phyloP scores from a whole-genome alignment of 768 basidiomycete genomes.

The Lanmaoa rubissima region DNA sequence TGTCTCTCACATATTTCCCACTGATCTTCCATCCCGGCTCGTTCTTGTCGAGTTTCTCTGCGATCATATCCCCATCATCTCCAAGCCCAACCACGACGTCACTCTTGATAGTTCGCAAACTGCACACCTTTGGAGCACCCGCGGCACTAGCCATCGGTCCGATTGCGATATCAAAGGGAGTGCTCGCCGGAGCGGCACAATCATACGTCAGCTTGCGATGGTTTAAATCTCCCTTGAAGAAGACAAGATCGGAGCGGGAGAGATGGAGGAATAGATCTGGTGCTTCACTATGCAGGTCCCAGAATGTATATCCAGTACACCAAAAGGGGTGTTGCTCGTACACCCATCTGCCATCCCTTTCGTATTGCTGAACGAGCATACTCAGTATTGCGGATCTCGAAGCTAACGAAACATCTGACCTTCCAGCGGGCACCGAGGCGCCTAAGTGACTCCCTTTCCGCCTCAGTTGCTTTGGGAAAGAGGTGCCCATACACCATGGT shows the following conservation, averaged over 20 bases:
- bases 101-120: conserved; percentile 89
- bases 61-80: conserved; percentile 60
- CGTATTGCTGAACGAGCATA: conserved; percentile 63
- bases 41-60: conserved; percentile 76
- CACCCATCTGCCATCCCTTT: conserved; percentile 88
- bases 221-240: conserved; percentile 94
- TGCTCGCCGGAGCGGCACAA: conserved; percentile 81
- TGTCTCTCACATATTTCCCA: conserved; percentile 83
- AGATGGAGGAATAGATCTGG: conserved; percentile 93
- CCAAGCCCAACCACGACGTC: conserved; percentile 92
- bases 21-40: conserved; percentile 97
- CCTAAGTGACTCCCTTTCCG: conserved; percentile 77
- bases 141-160: conserved; percentile 88
- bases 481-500: conserved; percentile 89
- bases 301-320: conserved; percentile 96
- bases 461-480: conserved; percentile 79
- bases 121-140: conserved; percentile 84
- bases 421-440: conserved; percentile 88
- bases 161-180: conserved; percentile 87
- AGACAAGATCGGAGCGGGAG: conserved; percentile 84
- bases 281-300: conserved; percentile 80
- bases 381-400: conserved; percentile 2
- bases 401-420: conserved; percentile 37
- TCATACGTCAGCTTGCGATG: conserved; percentile 90
- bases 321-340: conserved; percentile 95